phyloP scores from a whole-genome alignment of 75 land plant species.

The Larix kaempferi region DNA sequence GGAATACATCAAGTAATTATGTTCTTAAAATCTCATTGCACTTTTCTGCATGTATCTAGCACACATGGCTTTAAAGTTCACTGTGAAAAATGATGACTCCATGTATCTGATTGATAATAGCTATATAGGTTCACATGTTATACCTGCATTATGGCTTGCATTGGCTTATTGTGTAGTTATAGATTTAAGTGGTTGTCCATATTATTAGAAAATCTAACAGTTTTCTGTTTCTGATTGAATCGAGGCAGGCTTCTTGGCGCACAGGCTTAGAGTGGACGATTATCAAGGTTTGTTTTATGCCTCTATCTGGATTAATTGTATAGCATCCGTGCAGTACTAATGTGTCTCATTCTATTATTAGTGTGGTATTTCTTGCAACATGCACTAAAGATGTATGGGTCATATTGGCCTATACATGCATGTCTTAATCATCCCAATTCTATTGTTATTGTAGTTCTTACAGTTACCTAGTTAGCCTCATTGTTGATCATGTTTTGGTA shows the following conservation, averaged over 20 bases:
- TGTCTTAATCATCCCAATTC: background rate
- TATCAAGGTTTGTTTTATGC: slow-evolving; percentile 52
- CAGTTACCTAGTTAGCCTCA: too few relatives aligned
- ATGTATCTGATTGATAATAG: background rate
- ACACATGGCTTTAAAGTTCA: background rate
- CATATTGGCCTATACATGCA: background rate
- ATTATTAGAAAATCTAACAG: slow-evolving; percentile 2
- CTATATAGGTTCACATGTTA: background rate
- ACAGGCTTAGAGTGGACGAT: slow-evolving; percentile 52
- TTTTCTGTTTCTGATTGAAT: background rate
- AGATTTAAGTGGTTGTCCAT: background rate
- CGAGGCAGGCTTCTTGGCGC: slow-evolving; percentile 53
- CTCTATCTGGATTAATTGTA: background rate
- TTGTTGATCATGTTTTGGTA: background rate
- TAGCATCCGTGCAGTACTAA: background rate
- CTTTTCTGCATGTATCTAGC: background rate
- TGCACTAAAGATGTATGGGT: background rate
- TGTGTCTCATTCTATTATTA: background rate
- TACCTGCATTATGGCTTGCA: background rate
- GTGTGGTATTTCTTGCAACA: too few relatives aligned
- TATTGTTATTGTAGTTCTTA: too few relatives aligned
- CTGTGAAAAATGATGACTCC: background rate
- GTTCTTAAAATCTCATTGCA: background rate
- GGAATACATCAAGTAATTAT: background rate
- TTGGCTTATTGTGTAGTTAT: background rate